phyloP scores from a whole-genome alignment of 352 stramenopile genomes.

The Phytophthora kernoviae region DNA sequence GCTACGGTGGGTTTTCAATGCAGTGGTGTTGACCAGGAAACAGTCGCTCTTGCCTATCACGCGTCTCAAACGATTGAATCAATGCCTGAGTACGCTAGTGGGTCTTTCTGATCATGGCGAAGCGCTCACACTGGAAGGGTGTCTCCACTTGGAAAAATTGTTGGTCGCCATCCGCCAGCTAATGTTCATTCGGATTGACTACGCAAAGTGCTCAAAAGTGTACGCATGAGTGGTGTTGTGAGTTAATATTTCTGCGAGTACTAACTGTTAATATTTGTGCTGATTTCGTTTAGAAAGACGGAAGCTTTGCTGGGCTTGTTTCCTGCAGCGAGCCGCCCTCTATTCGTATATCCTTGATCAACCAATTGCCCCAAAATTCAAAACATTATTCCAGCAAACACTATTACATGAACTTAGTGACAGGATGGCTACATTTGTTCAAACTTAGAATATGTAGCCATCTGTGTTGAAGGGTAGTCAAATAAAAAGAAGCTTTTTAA shows the following conservation, averaged over 20 bases:
- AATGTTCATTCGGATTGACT: slow-evolving; percentile 19
- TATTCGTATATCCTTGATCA: slow-evolving; percentile 8
- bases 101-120: slow-evolving; percentile 14
- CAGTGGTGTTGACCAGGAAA: slow-evolving; percentile 10
- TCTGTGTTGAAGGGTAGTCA: too few relatives aligned
- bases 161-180: slow-evolving; percentile 18
- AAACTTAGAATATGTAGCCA: too few relatives aligned
- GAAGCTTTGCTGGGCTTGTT: slow-evolving; percentile 16
- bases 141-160: slow-evolving; percentile 24
- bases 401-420: too few relatives aligned
- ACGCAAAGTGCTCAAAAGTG: slow-evolving; percentile 17
- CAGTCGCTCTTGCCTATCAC: slow-evolving; percentile 10
- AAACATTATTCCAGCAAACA: too few relatives aligned
- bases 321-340: slow-evolving; percentile 9
- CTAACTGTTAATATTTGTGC: slow-evolving; percentile 1
- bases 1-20: slow-evolving; percentile 20
- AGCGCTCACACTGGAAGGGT: slow-evolving; percentile 18
- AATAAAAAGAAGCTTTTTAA: too few relatives aligned
- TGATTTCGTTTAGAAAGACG: slow-evolving; percentile 1
- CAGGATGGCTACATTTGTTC: too few relatives aligned
- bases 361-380: not conserved
- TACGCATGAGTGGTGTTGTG: slow-evolving; percentile 3
- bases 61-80: slow-evolving; percentile 15
- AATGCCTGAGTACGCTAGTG: slow-evolving; percentile 11
- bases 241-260: not conserved